These are phyloP conservation scores for Colletotrichum sp. DNA, from an alignment of 2,329 filamentous ascomycete genomes.

Conservation along the genomic window DNA sequence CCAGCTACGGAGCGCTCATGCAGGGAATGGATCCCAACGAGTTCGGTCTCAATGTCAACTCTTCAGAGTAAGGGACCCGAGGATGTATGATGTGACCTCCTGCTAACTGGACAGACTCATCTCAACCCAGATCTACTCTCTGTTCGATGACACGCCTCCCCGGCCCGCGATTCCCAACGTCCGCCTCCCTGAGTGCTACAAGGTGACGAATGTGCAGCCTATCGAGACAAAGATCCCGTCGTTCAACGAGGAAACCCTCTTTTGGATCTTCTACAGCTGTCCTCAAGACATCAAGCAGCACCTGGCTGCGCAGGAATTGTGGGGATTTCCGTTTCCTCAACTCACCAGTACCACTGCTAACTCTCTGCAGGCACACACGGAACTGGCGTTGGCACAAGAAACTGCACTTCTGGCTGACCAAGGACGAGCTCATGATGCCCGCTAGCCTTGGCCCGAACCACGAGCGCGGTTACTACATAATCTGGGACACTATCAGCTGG, in stretches of 20 bases:
- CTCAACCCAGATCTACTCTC: slow-evolving; percentile 64
- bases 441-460: slow-evolving; percentile 62
- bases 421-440: slow-evolving; percentile 70
- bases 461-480: slow-evolving; percentile 70
- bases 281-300: slow-evolving; percentile 68
- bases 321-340: slow-evolving; percentile 30
- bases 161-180: slow-evolving; percentile 62
- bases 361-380: slow-evolving; percentile 55
- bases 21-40: slow-evolving; percentile 63
- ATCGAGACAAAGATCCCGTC: slow-evolving; percentile 69
- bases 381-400: slow-evolving; percentile 76
- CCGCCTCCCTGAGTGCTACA: slow-evolving; percentile 69
- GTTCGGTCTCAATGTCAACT: slow-evolving; percentile 62
- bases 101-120: slow-evolving; percentile 48
- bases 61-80: slow-evolving; percentile 56
- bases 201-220: slow-evolving; percentile 68
- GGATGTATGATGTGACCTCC: neutral
- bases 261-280: slow-evolving; percentile 74
- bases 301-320: slow-evolving; percentile 68
- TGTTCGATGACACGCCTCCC: slow-evolving; percentile 65
- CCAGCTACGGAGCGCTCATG: slow-evolving; percentile 66
- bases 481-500: slow-evolving; percentile 69
- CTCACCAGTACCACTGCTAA: neutral
- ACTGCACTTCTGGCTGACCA: slow-evolving; percentile 69
- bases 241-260: slow-evolving; percentile 72